Evolutionary conservation across 306 rosid species (phyloP), one percentile per base, ranked within the genome.

Genomic region (cucumber (Cucumis sativus)): DNA sequence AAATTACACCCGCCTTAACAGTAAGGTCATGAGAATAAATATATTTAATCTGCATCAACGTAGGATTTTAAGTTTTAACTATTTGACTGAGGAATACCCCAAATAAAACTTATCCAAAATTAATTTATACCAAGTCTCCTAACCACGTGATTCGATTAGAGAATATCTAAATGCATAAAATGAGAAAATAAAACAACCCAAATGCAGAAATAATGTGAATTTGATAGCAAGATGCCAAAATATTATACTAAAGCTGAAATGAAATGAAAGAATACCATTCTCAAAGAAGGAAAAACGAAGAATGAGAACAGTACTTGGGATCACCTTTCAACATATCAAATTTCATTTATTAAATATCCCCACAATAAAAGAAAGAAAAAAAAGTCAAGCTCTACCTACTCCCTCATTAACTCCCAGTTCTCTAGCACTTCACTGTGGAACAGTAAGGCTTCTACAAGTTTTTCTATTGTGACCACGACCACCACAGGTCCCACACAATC

Each of bases 401-500:
- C 73, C 30, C 18, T 52, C 47, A 51, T 72, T 9, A 52, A 52
- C 61, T 16, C 77, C 59, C 62, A 17, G 63, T 51, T 54, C 62
- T 51, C 43, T 41, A 70, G 35, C 30, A 72, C 61, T 52, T 30
- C 28, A 73, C 49, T 51, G 77, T 18, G 13, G 54, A 16, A 18
- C 79, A 68, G 18, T 66, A 10, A 35, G 58, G 25, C 13, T 61
- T 10, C 15, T 76, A 61, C 79, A 76, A 16, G 68, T 76, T 61
- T 76, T 76, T 63, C 79, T 60, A 60, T 76, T 76, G 71, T 76
- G 79, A 43, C 79, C 79, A 41, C 58, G 41, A 10, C 39, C 57
- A 63, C 79, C 79, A 61, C 79, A 76, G 7, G 70, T 76, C 17
- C 79, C 79, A 49, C 79, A 76, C 28, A 59, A 10, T 37, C 79